phyloP scores from a whole-genome alignment of 805 yeast species.

The Hanseniaspora lindneri region DNA sequence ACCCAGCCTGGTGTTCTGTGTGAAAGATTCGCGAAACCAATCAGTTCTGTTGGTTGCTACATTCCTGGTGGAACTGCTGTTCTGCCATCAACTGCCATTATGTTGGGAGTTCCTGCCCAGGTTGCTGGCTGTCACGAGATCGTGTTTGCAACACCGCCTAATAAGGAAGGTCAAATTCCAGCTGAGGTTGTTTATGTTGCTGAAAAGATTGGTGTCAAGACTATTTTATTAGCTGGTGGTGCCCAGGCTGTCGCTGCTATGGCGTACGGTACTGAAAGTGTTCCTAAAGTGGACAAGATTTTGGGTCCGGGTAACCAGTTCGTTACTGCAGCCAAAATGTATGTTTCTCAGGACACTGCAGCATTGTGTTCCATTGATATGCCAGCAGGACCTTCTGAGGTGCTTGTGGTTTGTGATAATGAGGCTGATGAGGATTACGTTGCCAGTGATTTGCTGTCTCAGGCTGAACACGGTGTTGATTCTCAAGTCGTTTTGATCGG shows the following conservation, averaged over 20 bases:
- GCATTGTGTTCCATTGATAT: slow-evolving; percentile 94
- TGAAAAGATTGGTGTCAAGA: slow-evolving; percentile 81
- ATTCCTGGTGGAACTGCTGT: slow-evolving; percentile 99
- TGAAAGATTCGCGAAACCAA: slow-evolving; percentile 89
- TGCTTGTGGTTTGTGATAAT: slow-evolving; percentile 83
- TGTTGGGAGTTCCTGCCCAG: slow-evolving; percentile 96
- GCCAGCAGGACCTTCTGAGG: slow-evolving; percentile 99
- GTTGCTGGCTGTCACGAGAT: slow-evolving; percentile 96
- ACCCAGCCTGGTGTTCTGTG: slow-evolving; percentile 90
- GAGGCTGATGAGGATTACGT: slow-evolving; percentile 88
- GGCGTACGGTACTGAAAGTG: slow-evolving; percentile 94
- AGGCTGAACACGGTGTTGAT: slow-evolving; percentile 98
- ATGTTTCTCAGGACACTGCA: slow-evolving; percentile 86
- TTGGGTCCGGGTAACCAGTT: slow-evolving; percentile 99
- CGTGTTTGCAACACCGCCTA: slow-evolving; percentile 89
- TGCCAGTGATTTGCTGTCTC: slow-evolving; percentile 90
- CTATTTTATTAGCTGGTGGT: slow-evolving; percentile 93
- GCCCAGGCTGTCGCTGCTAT: slow-evolving; percentile 98
- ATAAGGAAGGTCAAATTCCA: slow-evolving; percentile 69
- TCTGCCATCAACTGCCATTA: slow-evolving; percentile 91
- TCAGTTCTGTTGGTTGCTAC: slow-evolving; percentile 87
- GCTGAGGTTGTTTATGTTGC: slow-evolving; percentile 98
- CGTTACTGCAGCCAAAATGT: slow-evolving; percentile 98
- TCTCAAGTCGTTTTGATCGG: slow-evolving; percentile 92
- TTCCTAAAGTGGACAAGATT: slow-evolving; percentile 90